Conservation (phyloP, 176 grass and related monocot species). For the Chloris gayana region DNA sequence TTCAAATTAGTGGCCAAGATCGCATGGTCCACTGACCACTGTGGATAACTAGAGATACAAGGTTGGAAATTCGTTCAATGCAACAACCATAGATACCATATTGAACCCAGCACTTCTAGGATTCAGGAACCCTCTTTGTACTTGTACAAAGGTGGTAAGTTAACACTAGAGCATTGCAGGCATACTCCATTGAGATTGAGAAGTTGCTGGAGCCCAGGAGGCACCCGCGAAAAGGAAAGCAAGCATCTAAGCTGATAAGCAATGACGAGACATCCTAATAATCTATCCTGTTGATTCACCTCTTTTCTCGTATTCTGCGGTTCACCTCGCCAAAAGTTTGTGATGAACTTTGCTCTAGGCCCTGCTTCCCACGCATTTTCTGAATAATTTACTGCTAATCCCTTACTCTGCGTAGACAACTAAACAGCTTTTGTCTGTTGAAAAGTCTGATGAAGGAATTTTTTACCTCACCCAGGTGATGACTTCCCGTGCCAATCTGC, state of each 20-base stretch:
- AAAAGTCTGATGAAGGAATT: neutral
- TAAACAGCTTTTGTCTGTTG: neutral
- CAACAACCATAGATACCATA: too few relatives aligned
- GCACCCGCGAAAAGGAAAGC: neutral
- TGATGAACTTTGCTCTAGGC: neutral
- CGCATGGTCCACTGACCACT: neutral
- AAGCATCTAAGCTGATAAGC: neutral
- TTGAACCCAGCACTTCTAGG: too few relatives aligned
- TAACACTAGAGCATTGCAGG: neutral
- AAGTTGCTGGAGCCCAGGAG: neutral
- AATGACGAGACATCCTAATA: too few relatives aligned
- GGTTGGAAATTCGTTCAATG: too few relatives aligned
- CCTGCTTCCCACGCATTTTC: neutral
- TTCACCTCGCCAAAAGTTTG: neutral
- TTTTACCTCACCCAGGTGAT: constrained; percentile 23
- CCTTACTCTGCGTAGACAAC: neutral
- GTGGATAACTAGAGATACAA: neutral
- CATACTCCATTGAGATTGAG: neutral
- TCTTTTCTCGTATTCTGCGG: neutral
- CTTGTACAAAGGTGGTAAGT: neutral
- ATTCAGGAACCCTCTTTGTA: too few relatives aligned
- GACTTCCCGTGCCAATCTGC: neutral
- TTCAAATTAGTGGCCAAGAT: neutral
- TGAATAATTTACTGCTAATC: neutral
- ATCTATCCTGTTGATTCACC: neutral